Conservation (phyloP, 2,329 filamentous ascomycete genomes). For the Aspergillus ochraceoroseus region DNA sequence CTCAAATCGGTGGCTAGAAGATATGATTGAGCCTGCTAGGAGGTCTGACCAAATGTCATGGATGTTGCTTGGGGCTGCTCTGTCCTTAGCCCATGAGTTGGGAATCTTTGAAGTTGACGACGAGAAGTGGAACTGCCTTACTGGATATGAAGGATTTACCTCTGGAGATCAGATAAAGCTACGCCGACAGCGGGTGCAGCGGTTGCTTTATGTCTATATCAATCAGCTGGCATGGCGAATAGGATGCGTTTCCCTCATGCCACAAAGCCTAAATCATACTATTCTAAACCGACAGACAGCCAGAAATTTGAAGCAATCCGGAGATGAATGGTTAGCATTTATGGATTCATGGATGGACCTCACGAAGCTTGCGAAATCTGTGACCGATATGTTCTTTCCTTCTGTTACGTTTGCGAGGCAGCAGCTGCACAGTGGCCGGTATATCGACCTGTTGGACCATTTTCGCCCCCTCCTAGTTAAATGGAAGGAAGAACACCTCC, state of each 20-base stretch:
- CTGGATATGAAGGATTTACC: constrained; percentile 24
- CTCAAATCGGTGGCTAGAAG: constrained; percentile 48
- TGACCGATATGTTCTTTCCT: constrained; percentile 52
- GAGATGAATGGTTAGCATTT: constrained; percentile 49
- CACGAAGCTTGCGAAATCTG: constrained; percentile 48
- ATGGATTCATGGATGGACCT: constrained; percentile 52
- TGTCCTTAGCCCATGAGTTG: constrained; percentile 51
- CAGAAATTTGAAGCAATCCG: constrained; percentile 37
- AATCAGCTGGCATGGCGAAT: constrained; percentile 51
- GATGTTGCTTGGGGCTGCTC: constrained; percentile 54
- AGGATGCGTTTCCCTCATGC: constrained; percentile 50
- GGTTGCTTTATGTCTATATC: constrained; percentile 46
- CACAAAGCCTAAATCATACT: constrained; percentile 40
- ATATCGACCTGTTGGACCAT: constrained; percentile 47
- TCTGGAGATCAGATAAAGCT: constrained; percentile 31
- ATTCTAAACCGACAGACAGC: constrained; percentile 30
- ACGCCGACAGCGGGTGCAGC: constrained; percentile 36
- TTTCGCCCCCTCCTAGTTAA: constrained; percentile 37
- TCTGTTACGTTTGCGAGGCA: constrained; percentile 35
- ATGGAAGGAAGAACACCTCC: constrained; percentile 37
- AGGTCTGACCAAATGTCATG: constrained; percentile 57
- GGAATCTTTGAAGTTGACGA: constrained; percentile 47
- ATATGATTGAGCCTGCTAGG: constrained; percentile 52
- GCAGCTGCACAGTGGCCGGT: constrained; percentile 45
- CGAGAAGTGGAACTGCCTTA: constrained; percentile 28